Base-by-base conservation (phyloP, 106 monocot genomes). In the Agapanthus africanus region DNA sequence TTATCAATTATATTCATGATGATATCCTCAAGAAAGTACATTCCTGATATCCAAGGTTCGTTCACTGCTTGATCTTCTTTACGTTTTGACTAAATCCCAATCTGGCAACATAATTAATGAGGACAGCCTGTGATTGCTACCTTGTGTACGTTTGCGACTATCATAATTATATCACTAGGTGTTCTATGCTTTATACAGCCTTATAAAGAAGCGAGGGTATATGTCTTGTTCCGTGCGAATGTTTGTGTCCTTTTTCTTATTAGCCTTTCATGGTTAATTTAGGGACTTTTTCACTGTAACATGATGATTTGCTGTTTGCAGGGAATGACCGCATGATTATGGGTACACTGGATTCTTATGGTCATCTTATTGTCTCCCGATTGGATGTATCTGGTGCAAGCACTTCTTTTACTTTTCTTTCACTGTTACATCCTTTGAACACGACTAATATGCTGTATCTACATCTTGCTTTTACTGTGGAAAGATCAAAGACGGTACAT, bases 321-420 rank as follows among this genome's bases (percentile, higher is more conserved):
- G 94, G 69, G 69, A 79, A 76, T 72, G 50, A 78, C 59, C 79
- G 71, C 60, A 79, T 84, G 69, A 71, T 95, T 76, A 63, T 95
- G 79, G 95, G 91, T 30, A 79, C 91, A 33, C 91, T 91, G 19
- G 95, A 95, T 74, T 85, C 85, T 65, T 91, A 81, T 83, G 95
- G 95, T 38, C 95, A 88, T 46, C 85, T 91, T 49, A 95, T 95
- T 71, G 81, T 95, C 68, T 91, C 91, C 47, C 78, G 49, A 21
- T 59, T 88, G 49, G 88, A 86, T 73, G 69, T 41, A 16, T 76
- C 25, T 54, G 74, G 66, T 80, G 26, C 73, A 83, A 90, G 94
- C 90, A 73, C 68, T 60, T 36, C 59, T 46, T 65, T 54, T 54
- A n/a, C 13, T 54, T 18, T 35, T 18, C 18, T 27, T 61, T 35